These are phyloP conservation scores for Lophiostoma macrostomum DNA, from an alignment of 495 filamentous ascomycete species.

Conservation along the genomic window DNA sequence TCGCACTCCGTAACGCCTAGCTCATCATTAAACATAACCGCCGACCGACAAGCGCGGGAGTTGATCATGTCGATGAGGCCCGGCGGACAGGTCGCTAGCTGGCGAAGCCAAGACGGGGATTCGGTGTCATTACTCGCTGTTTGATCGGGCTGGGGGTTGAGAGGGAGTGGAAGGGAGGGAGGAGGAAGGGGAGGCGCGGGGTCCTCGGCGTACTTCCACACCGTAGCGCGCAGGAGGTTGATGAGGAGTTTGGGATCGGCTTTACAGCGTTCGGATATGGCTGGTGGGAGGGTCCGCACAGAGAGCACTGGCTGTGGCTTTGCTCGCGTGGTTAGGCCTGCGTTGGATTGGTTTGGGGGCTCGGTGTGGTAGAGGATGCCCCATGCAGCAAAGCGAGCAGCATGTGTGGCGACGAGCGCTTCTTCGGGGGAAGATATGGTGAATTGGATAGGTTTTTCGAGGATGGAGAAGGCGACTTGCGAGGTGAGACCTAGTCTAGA, in stretches of 20 bases:
- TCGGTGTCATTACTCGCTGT: not conserved
- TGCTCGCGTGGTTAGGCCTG: constrained; percentile 2
- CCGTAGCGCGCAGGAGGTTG: constrained; percentile 69
- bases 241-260: constrained; percentile 65
- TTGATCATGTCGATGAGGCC: constrained; percentile 85
- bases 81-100: constrained; percentile 64
- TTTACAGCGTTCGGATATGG: constrained; percentile 73
- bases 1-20: constrained; percentile 64
- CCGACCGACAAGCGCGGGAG: constrained; percentile 82
- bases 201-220: constrained; percentile 50
- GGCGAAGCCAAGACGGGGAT: constrained; percentile 51
- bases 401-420: constrained; percentile 53
- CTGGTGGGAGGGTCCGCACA: constrained; percentile 60
- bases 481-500: constrained; percentile 31
- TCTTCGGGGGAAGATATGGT: constrained; percentile 58
- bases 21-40: constrained; percentile 95
- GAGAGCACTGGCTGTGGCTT: constrained; percentile 28
- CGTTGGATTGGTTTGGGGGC: not conserved
- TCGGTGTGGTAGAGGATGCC: constrained; percentile 61
- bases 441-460: constrained; percentile 58
- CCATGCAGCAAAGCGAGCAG: constrained; percentile 62
- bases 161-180: not conserved
- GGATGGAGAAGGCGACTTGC: constrained; percentile 27
- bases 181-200: not conserved
- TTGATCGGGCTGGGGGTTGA: not conserved